Conservation (phyloP, 805 yeast genomes). For the Vanderwaltozyma polyspora region DNA sequence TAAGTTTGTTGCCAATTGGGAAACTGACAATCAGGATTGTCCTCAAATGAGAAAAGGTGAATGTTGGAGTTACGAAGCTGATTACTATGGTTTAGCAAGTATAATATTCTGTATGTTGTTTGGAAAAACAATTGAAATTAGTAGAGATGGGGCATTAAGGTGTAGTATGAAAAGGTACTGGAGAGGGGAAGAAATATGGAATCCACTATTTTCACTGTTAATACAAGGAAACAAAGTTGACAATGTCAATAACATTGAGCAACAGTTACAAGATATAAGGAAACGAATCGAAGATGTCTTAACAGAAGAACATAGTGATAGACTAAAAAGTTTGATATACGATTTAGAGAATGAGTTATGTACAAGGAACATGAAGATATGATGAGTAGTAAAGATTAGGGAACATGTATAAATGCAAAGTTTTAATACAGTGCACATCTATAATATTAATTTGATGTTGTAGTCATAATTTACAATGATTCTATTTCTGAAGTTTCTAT, state of each 20-base stretch:
- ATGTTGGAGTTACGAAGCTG: slow-evolving; percentile 73
- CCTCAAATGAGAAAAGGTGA: slow-evolving; percentile 48
- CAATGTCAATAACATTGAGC: background rate
- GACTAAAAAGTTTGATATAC: slow-evolving; percentile 26
- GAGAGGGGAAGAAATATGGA: slow-evolving; percentile 60
- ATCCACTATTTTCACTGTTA: slow-evolving; percentile 46
- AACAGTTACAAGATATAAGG: slow-evolving; percentile 1
- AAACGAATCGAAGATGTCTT: slow-evolving; percentile 9
- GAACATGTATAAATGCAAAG: no score
- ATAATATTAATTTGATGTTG: no score
- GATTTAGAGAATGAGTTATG: slow-evolving; percentile 28
- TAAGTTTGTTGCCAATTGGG: slow-evolving; percentile 49
- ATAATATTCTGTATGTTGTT: slow-evolving; percentile 63
- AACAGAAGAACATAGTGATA: slow-evolving; percentile 8
- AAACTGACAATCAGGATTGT: slow-evolving; percentile 58
- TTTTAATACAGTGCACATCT: no score
- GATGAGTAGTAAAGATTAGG: no score
- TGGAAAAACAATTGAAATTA: slow-evolving; percentile 49
- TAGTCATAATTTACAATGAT: no score
- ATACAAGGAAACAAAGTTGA: slow-evolving; percentile 41
- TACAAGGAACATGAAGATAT: slow-evolving; percentile 1
- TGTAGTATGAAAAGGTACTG: slow-evolving; percentile 58
- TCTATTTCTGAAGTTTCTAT: no score
- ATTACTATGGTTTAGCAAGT: slow-evolving; percentile 73
- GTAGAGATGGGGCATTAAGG: slow-evolving; percentile 23